Percentiles rank a stretch among this genome's conserved stretches.
phyloP scores from a whole-genome alignment of 2,329 filamentous ascomycete genomes.

The Fusarium albidum region DNA sequence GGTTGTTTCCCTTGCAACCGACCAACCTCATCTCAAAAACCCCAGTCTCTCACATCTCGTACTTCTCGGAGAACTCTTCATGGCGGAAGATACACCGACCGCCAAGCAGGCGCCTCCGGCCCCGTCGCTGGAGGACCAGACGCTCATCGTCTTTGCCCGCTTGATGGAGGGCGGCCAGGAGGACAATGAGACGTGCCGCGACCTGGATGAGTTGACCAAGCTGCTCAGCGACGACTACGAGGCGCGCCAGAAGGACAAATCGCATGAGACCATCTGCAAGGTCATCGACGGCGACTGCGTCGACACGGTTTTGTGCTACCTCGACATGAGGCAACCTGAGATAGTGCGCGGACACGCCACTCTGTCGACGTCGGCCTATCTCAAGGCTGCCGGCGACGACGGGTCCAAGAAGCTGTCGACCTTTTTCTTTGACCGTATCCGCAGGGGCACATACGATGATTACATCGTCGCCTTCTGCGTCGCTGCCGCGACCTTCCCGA shows the following conservation, averaged over 20 bases:
- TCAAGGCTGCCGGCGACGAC: constrained; percentile 77
- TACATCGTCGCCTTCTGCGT: constrained; percentile 92
- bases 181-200: constrained; percentile 72
- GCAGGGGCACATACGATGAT: constrained; percentile 83
- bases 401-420: constrained; percentile 74
- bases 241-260: constrained; percentile 52
- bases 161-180: constrained; percentile 92
- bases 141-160: constrained; percentile 82
- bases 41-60: background rate
- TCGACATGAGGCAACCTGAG: constrained; percentile 82
- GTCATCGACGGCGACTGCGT: constrained; percentile 79
- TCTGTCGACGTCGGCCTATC: constrained; percentile 81
- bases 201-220: constrained; percentile 66
- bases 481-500: constrained; percentile 86
- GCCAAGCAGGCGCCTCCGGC: constrained; percentile 44
- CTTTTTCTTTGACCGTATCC: constrained; percentile 77
- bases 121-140: constrained; percentile 65
- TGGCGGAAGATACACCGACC: constrained; percentile 44
- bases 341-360: constrained; percentile 82
- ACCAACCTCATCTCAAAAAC: background rate
- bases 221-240: constrained; percentile 65
- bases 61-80: constrained; percentile 19
- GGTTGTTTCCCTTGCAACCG: constrained; percentile 12
- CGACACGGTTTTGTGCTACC: constrained; percentile 84
- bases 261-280: constrained; percentile 59